Evolutionary conservation across 352 stramenopile genomes (phyloP).

Genomic region (Phytophthora cajani): DNA sequence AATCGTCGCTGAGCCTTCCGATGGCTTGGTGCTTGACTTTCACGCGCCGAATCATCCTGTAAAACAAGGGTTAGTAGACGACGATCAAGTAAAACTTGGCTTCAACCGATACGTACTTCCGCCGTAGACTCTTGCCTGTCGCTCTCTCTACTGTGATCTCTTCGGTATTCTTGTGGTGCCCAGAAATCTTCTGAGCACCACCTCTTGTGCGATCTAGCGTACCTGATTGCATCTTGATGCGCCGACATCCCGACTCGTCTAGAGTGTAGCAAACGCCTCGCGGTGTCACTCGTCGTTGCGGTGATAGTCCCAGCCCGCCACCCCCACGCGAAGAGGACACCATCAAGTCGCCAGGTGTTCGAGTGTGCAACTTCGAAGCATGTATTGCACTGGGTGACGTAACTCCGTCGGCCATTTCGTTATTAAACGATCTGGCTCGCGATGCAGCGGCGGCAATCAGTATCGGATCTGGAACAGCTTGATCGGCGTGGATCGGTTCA

Average conservation of each 20-base stretch:
- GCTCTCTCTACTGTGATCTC: constrained; percentile 66
- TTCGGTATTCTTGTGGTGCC: constrained; percentile 30
- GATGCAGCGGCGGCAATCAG: neutral
- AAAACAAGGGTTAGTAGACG: neutral
- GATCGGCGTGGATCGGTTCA: constrained; percentile 1
- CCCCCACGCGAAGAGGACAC: constrained; percentile 7
- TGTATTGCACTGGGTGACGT: neutral
- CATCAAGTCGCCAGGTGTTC: constrained; percentile 35
- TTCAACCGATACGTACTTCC: constrained; percentile 50
- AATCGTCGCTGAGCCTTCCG: constrained; percentile 52
- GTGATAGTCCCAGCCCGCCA: constrained; percentile 17
- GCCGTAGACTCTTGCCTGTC: constrained; percentile 56
- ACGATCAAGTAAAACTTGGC: neutral
- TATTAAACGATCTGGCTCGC: neutral
- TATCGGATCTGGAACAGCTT: constrained; percentile 6
- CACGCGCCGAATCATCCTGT: constrained; percentile 65
- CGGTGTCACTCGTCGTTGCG: constrained; percentile 22
- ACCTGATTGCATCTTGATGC: constrained; percentile 76
- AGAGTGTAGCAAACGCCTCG: constrained; percentile 79
- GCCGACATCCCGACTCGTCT: constrained; percentile 60
- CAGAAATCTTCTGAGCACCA: neutral
- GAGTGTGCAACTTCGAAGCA: neutral
- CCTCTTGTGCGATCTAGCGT: constrained; percentile 11
- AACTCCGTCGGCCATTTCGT: neutral
- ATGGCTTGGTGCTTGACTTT: constrained; percentile 57